phyloP scores from a whole-genome alignment of 2,329 filamentous ascomycete genomes.

The Diplodia sapinea region DNA sequence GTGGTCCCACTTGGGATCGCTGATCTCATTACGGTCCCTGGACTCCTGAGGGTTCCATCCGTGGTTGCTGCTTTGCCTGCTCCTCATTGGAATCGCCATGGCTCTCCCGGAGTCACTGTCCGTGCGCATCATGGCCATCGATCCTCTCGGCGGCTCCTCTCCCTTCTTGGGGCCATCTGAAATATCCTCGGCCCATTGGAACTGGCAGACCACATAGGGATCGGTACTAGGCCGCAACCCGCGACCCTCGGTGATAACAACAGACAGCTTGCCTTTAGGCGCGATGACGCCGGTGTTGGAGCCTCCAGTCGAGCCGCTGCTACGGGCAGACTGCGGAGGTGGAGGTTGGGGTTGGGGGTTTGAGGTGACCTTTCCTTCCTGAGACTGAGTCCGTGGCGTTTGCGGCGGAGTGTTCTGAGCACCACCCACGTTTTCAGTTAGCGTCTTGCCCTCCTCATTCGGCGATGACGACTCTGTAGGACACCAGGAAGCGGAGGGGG shows the following conservation, averaged over 20 bases:
- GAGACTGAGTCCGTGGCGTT: constrained; percentile 84
- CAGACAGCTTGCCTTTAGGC: constrained; percentile 84
- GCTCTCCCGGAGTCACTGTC: constrained; percentile 82
- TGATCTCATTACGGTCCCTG: constrained; percentile 67
- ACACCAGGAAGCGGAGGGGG: constrained; percentile 54
- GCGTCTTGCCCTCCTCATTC: constrained; percentile 76
- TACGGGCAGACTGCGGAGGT: constrained; percentile 55
- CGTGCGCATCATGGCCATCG: constrained; percentile 64
- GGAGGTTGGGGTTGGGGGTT: constrained; percentile 43
- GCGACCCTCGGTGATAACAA: constrained; percentile 86
- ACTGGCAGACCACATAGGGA: constrained; percentile 95
- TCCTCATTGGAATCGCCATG: constrained; percentile 96
- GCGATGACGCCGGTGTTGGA: constrained; percentile 68
- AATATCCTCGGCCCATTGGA: constrained; percentile 95
- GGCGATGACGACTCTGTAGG: constrained; percentile 66
- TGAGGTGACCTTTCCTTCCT: constrained; percentile 57
- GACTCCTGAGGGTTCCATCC: constrained; percentile 67
- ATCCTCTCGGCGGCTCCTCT: constrained; percentile 53
- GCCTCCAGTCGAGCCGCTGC: constrained; percentile 40
- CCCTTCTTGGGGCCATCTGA: constrained; percentile 78
- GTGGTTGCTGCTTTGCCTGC: constrained; percentile 94
- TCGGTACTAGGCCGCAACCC: constrained; percentile 82
- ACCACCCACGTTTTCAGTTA: constrained; percentile 75
- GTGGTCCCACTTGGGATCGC: constrained; percentile 93
- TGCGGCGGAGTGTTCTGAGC: constrained; percentile 82